phyloP scores from a whole-genome alignment of 1,284 basidiomycete genomes.

The Melampsora americana region DNA sequence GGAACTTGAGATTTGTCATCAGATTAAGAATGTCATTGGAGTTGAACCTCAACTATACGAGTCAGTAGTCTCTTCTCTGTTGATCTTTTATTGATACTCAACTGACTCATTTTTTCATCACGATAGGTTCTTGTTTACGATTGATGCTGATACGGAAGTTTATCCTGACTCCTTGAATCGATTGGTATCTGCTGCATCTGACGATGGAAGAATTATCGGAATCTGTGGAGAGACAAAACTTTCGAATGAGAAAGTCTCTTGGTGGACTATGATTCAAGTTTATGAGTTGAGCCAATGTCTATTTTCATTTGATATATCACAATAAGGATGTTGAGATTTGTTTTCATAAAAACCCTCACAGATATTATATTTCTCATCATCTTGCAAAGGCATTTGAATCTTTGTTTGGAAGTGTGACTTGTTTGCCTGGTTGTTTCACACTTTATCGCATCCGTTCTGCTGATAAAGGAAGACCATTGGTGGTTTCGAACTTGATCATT shows the following conservation, averaged over 20 bases:
- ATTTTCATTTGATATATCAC: neutral
- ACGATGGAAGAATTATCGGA: constrained; percentile 90
- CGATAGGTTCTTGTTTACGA: constrained; percentile 76
- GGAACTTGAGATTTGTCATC: constrained; percentile 95
- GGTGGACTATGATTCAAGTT: constrained; percentile 97
- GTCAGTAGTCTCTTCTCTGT: constrained; percentile 23
- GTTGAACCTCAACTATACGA: constrained; percentile 97
- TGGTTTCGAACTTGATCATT: constrained; percentile 92
- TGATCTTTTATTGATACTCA: no score
- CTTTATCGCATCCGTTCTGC: constrained; percentile 92
- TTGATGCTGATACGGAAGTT: constrained; percentile 94
- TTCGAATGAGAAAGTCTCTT: constrained; percentile 82
- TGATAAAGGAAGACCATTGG: constrained; percentile 92
- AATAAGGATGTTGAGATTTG: constrained; percentile 4
- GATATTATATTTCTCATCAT: constrained; percentile 96
- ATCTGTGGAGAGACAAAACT: constrained; percentile 95
- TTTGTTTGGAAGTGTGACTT: constrained; percentile 93
- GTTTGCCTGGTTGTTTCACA: constrained; percentile 96
- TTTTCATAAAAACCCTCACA: neutral
- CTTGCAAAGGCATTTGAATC: constrained; percentile 94
- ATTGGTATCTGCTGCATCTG: constrained; percentile 76
- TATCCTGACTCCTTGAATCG: constrained; percentile 84
- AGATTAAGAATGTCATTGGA: constrained; percentile 98
- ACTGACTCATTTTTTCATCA: no score
- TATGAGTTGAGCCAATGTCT: constrained; percentile 44